A percentile compares a stretch with the other conserved stretches of the same genome.
Evolutionary conservation across 139 green algal species (phyloP).

Genomic region (Astrephomene gubernaculifera): DNA sequence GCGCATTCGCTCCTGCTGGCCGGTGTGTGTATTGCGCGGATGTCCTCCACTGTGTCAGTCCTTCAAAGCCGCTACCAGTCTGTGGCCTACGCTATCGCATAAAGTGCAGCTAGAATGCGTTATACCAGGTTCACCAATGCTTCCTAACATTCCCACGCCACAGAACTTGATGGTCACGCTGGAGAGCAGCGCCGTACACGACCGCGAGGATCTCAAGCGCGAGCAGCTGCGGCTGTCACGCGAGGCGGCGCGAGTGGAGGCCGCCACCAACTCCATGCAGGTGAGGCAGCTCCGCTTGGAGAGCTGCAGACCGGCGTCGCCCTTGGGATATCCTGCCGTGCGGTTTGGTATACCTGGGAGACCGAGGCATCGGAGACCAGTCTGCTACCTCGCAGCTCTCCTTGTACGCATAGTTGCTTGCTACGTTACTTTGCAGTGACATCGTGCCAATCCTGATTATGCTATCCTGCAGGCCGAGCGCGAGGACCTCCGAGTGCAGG

Average conservation of each 20-base stretch:
- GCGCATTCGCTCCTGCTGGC: no score
- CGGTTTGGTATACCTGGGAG: no score
- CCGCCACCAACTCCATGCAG: conserved; percentile 46
- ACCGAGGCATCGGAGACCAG: no score
- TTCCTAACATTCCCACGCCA: conserved; percentile 4
- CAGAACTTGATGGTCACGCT: conserved; percentile 51
- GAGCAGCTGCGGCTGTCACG: conserved; percentile 54
- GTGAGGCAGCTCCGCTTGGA: background rate
- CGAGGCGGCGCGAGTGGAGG: conserved; percentile 61
- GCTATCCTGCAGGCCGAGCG: conserved; percentile 16
- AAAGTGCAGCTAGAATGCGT: no score
- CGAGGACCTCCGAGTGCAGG: conserved; percentile 56
- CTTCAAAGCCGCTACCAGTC: no score
- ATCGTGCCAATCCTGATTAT: background rate
- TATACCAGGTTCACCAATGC: no score
- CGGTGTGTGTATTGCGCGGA: no score
- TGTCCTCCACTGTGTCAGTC: no score
- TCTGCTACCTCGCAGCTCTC: background rate
- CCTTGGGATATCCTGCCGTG: no score
- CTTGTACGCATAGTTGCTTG: background rate
- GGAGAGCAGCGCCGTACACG: conserved; percentile 44
- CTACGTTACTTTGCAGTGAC: background rate
- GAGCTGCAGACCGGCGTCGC: no score
- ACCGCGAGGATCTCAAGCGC: conserved; percentile 56
- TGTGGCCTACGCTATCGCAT: no score